phyloP scores from a whole-genome alignment of 2,329 filamentous ascomycete genomes.

The Fusarium irregulare region DNA sequence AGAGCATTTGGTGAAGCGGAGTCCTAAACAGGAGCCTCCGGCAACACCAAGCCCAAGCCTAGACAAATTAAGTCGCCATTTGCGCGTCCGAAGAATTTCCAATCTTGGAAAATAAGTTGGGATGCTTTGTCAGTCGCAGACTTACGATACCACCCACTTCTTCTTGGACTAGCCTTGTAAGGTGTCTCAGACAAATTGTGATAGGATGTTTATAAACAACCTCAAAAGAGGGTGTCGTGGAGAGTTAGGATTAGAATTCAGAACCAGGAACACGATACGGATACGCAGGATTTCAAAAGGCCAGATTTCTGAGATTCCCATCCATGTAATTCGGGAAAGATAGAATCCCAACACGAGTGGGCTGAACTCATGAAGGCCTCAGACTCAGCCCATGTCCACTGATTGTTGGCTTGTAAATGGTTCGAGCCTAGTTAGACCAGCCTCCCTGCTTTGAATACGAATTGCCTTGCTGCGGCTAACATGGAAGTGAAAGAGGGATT shows the following conservation, averaged over 20 bases:
- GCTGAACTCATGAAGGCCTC: conserved; percentile 23
- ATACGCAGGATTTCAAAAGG: conserved; percentile 6
- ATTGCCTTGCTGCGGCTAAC: conserved; percentile 24
- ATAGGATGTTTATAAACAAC: conserved; percentile 13
- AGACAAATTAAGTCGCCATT: conserved; percentile 9
- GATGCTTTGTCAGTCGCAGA: conserved; percentile 7
- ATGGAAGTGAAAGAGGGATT: conserved; percentile 20
- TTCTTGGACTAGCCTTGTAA: conserved; percentile 16
- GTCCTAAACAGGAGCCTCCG: conserved; percentile 2
- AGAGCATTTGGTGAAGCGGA: conserved; percentile 14
- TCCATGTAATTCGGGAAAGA: conserved; percentile 8
- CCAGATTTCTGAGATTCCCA: conserved; percentile 7
- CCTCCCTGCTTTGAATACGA: conserved; percentile 26
- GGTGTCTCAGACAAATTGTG: conserved; percentile 1
- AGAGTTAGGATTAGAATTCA: conserved; percentile 6
- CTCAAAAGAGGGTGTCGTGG: conserved; percentile 8
- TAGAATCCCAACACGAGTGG: conserved; percentile 21
- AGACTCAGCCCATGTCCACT: conserved; percentile 15
- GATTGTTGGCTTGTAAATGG: conserved; percentile 13
- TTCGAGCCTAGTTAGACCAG: conserved; percentile 5
- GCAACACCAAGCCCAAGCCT: conserved; percentile 17
- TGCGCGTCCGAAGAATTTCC: conserved; percentile 13
- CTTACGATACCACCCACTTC: conserved; percentile 22
- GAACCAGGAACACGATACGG: conserved; percentile 19
- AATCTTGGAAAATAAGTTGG: conserved; percentile 17